Percentiles rank a stretch among this genome's conserved stretches.
Conservation (phyloP, 1,139 yeast genomes). For the Magnusiomyces clavatus region DNA sequence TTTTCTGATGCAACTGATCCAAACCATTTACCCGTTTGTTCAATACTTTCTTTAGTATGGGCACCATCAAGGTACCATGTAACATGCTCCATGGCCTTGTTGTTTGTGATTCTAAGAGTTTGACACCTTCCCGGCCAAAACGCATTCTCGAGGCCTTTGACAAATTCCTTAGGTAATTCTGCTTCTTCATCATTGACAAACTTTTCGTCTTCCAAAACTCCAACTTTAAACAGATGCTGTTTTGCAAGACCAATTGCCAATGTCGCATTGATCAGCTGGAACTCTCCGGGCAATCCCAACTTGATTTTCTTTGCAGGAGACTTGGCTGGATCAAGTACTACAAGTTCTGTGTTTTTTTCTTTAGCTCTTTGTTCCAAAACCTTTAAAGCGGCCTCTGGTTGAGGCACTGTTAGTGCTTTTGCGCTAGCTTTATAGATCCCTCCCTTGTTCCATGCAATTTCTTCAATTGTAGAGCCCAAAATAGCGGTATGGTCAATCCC, state of each 20-base stretch:
- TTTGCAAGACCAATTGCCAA: slow-evolving; percentile 71
- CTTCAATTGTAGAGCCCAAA: slow-evolving; percentile 80
- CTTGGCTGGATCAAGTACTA: slow-evolving; percentile 40
- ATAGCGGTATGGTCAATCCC: slow-evolving; percentile 92
- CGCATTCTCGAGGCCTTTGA: slow-evolving; percentile 58
- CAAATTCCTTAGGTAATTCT: slow-evolving; percentile 50
- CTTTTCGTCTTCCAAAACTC: slow-evolving; percentile 25
- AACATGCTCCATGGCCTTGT: slow-evolving; percentile 38
- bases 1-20: slow-evolving; percentile 31
- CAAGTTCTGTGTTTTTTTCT: slow-evolving; percentile 46
- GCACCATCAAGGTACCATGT: slow-evolving; percentile 94
- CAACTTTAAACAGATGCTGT: slow-evolving; percentile 49
- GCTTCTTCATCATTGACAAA: slow-evolving; percentile 23
- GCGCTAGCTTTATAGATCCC: slow-evolving; percentile 75
- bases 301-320: slow-evolving; percentile 29
- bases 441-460: slow-evolving; percentile 93
- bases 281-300: slow-evolving; percentile 80
- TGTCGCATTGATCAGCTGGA: slow-evolving; percentile 81
- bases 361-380: slow-evolving; percentile 54
- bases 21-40: slow-evolving; percentile 79
- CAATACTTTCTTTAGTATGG: slow-evolving; percentile 81
- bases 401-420: slow-evolving; percentile 62
- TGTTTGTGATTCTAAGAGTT: slow-evolving; percentile 32
- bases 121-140: slow-evolving; percentile 97
- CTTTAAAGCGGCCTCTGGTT: slow-evolving; percentile 41